Evolutionary conservation across 23 red algal genomes (phyloP).

Genomic region (Porphyridium purpureum): DNA sequence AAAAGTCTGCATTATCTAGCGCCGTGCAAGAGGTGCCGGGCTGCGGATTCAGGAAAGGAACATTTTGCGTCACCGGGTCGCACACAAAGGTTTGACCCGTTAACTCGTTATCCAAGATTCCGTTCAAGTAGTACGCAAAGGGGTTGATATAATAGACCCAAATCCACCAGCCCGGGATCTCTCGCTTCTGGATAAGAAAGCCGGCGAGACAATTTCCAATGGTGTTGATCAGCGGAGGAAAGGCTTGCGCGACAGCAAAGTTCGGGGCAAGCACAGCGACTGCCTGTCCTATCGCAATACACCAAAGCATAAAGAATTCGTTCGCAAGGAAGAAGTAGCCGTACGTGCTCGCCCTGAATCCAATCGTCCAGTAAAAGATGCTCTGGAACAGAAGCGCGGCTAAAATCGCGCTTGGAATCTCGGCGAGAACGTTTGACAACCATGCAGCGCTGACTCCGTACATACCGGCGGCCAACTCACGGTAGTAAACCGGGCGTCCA

Average conservation of each 20-base stretch:
- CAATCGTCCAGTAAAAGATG: neutral
- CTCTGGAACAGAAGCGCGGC: neutral
- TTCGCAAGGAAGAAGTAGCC: neutral
- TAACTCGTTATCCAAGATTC: conserved; percentile 35
- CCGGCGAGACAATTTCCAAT: conserved; percentile 48
- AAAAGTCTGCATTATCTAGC: too few relatives aligned
- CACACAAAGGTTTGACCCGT: conserved; percentile 30
- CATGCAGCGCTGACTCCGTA: conserved; percentile 73
- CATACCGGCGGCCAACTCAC: conserved; percentile 66
- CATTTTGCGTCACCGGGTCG: too few relatives aligned
- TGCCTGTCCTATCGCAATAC: conserved; percentile 40
- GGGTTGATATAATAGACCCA: conserved; percentile 78
- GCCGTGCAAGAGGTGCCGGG: too few relatives aligned
- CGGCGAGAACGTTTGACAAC: conserved; percentile 29
- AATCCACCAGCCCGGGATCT: conserved; percentile 38
- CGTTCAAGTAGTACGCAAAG: conserved; percentile 46
- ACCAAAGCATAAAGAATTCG: neutral
- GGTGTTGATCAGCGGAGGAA: conserved; percentile 38
- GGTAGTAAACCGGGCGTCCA: conserved; percentile 68
- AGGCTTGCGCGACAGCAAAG: conserved; percentile 21
- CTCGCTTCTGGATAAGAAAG: conserved; percentile 41
- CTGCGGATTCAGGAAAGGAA: too few relatives aligned
- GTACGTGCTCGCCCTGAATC: neutral
- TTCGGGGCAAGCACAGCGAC: conserved; percentile 39
- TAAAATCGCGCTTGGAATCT: neutral